Evolutionary conservation across 2,329 filamentous ascomycete genomes (phyloP).

Genomic region (Davidsoniella eucalypti): DNA sequence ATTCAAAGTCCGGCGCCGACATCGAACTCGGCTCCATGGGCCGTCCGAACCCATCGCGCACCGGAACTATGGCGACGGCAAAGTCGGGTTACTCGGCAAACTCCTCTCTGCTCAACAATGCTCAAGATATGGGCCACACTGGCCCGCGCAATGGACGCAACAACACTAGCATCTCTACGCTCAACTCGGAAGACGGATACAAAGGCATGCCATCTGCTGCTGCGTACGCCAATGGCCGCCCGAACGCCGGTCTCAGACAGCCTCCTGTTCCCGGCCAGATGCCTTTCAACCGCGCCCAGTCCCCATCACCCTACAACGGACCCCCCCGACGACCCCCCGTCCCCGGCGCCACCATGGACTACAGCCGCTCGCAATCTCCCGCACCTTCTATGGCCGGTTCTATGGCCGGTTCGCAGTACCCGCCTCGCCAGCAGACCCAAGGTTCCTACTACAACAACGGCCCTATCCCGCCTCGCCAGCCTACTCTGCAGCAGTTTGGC

Average conservation of each 20-base stretch:
- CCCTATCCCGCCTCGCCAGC: conserved; percentile 3
- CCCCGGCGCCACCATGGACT: conserved; percentile 31
- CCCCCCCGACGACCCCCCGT: conserved; percentile 4
- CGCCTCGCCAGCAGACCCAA: conserved; percentile 10
- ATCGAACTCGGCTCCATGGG: conserved; percentile 36
- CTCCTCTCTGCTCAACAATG: conserved; percentile 42
- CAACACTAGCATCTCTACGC: not conserved
- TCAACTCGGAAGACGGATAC: not conserved
- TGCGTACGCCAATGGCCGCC: not conserved
- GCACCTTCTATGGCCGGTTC: conserved; percentile 21
- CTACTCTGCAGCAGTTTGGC: not conserved
- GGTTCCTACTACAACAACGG: conserved; percentile 3
- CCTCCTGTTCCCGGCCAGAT: not conserved
- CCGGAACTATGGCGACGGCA: conserved; percentile 28
- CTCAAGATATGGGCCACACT: conserved; percentile 25
- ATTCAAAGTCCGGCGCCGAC: conserved; percentile 41
- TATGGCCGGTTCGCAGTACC: conserved; percentile 17
- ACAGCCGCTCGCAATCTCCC: conserved; percentile 24
- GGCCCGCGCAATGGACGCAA: not conserved
- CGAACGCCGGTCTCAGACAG: not conserved
- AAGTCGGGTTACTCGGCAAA: conserved; percentile 45
- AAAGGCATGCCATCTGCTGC: conserved; percentile 3
- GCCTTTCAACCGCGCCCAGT: not conserved
- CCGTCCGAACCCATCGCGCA: conserved; percentile 29
- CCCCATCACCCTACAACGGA: conserved; percentile 7